phyloP scores from a whole-genome alignment of 2,329 filamentous ascomycete genomes.

The Colletotrichum musicola region DNA sequence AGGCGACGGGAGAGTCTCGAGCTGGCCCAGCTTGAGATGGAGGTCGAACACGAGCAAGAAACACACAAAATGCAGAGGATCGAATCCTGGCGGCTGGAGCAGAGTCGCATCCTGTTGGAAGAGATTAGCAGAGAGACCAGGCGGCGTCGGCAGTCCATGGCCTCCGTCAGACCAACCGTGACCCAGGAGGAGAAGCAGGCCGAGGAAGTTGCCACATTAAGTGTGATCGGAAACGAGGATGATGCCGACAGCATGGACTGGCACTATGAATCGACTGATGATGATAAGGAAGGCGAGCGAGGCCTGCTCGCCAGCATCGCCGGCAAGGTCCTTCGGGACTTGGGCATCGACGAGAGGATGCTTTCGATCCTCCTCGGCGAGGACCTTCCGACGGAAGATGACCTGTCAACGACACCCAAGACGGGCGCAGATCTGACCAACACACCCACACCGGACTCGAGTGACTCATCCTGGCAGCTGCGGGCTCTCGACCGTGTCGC shows the following conservation, averaged over 20 bases:
- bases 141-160: constrained; percentile 73
- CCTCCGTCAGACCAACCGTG: constrained; percentile 56
- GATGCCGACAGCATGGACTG: constrained; percentile 60
- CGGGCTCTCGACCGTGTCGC: constrained; percentile 87
- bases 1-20: constrained; percentile 67
- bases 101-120: constrained; percentile 85
- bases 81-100: constrained; percentile 91
- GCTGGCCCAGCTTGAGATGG: constrained; percentile 62
- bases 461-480: constrained; percentile 75
- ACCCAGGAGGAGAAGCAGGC: constrained; percentile 45
- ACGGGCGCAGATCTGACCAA: constrained; percentile 45
- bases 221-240: constrained; percentile 44
- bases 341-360: constrained; percentile 89
- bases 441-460: constrained; percentile 47
- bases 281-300: constrained; percentile 65
- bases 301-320: constrained; percentile 86
- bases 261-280: constrained; percentile 62
- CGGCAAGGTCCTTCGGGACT: constrained; percentile 85
- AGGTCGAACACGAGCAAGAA: constrained; percentile 70
- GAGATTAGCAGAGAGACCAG: constrained; percentile 90
- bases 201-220: constrained; percentile 49
- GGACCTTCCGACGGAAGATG: constrained; percentile 68
- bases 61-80: constrained; percentile 85
- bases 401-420: constrained; percentile 61
- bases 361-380: constrained; percentile 92